Percentiles rank a stretch among this genome's conserved stretches.
Evolutionary conservation across 495 filamentous ascomycete genomes (phyloP).

Genomic region (Xanthoparmelia taractica): DNA sequence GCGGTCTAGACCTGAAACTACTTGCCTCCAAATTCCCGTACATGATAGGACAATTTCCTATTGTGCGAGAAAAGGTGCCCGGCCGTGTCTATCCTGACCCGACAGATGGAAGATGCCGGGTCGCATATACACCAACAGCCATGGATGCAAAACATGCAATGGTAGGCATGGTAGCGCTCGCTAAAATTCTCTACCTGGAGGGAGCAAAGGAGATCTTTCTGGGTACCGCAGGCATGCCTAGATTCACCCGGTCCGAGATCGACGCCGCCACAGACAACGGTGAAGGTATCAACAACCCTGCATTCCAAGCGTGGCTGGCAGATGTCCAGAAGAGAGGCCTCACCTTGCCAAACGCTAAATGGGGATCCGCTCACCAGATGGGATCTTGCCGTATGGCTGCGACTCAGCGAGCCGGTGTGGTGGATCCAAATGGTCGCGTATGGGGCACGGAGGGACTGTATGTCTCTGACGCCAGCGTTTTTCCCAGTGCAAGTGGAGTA

Average conservation of each 20-base stretch:
- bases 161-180: conserved; percentile 61
- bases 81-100: conserved; percentile 74
- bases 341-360: conserved; percentile 39
- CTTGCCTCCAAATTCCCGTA: conserved; percentile 52
- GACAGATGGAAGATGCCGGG: conserved; percentile 48
- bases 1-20: conserved; percentile 61
- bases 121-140: conserved; percentile 60
- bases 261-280: conserved; percentile 24
- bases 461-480: conserved; percentile 80
- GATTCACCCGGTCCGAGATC: conserved; percentile 53
- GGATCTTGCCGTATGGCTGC: conserved; percentile 76
- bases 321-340: conserved; percentile 49
- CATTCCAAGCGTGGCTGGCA: conserved; percentile 60
- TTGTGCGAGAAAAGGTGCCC: conserved; percentile 63
- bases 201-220: conserved; percentile 74
- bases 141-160: conserved; percentile 64
- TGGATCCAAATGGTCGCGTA: conserved; percentile 64
- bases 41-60: conserved; percentile 58
- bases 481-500: conserved; percentile 82
- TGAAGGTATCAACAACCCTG: conserved; percentile 50
- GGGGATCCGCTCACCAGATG: conserved; percentile 81
- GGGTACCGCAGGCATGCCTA: conserved; percentile 48
- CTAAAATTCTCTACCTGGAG: conserved; percentile 66
- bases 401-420: conserved; percentile 54
- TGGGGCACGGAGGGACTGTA: conserved; percentile 70